These are phyloP conservation scores for Corylus heterophylla DNA, from an alignment of 306 rosid species.

Conservation along the genomic window DNA sequence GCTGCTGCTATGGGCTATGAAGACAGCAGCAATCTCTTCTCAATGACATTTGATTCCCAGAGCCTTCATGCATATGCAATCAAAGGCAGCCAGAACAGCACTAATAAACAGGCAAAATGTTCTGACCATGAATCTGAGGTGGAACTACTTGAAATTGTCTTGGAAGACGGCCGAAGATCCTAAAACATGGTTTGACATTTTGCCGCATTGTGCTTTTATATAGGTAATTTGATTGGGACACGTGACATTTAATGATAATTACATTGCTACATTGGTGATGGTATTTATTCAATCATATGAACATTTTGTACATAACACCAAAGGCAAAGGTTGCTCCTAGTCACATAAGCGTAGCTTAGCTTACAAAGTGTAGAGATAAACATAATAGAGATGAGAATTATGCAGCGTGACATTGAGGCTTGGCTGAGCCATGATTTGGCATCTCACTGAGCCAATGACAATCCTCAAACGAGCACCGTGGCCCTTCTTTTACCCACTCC, in stretches of 20 bases:
- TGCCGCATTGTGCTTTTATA: too few relatives aligned
- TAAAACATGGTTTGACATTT: not conserved
- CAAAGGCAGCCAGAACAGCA: slow-evolving; percentile 40
- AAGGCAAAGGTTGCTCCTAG: too few relatives aligned
- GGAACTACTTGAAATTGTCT: slow-evolving; percentile 53
- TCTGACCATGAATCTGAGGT: slow-evolving; percentile 46
- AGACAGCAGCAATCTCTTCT: slow-evolving; percentile 90
- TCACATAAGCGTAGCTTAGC: too few relatives aligned
- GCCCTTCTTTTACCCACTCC: slow-evolving; percentile 39
- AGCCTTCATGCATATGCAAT: slow-evolving; percentile 45
- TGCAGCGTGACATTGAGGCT: slow-evolving; percentile 34
- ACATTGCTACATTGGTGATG: too few relatives aligned
- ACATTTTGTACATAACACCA: too few relatives aligned
- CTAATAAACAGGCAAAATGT: slow-evolving; percentile 20
- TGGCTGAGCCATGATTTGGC: slow-evolving; percentile 23
- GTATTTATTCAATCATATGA: too few relatives aligned
- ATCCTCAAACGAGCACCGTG: slow-evolving; percentile 63
- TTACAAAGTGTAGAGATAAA: not conserved
- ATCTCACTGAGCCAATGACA: slow-evolving; percentile 64
- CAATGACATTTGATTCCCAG: slow-evolving; percentile 87
- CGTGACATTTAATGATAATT: too few relatives aligned
- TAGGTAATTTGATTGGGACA: too few relatives aligned
- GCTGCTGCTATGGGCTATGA: slow-evolving; percentile 56
- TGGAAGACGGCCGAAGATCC: slow-evolving; percentile 38
- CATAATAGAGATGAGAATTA: not conserved